These are phyloP conservation scores for Triticum urartu DNA, from an alignment of 176 grass and related monocot genomes.

Conservation along the genomic window DNA sequence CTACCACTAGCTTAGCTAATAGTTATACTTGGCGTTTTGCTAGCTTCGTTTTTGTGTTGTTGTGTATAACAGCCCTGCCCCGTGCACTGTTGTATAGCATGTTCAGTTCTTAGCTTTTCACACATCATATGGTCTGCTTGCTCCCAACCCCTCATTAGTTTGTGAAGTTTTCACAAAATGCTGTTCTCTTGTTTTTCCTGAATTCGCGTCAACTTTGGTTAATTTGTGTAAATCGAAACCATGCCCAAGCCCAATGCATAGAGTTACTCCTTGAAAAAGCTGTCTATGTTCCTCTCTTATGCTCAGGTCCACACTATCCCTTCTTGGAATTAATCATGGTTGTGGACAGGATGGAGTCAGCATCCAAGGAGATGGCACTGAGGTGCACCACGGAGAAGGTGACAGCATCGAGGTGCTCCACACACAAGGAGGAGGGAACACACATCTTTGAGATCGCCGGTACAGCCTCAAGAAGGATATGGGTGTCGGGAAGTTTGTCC, in stretches of 20 bases:
- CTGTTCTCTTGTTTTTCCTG: background rate
- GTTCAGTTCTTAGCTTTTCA: background rate
- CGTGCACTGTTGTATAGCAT: background rate
- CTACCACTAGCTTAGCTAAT: background rate
- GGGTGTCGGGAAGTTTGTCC: background rate
- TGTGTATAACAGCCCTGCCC: background rate
- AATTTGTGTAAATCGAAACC: background rate
- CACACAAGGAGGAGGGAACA: background rate
- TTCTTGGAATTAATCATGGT: background rate
- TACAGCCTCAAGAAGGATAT: background rate
- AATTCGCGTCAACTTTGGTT: background rate
- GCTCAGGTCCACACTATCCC: too few relatives aligned
- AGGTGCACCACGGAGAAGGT: background rate
- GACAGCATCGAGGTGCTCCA: background rate
- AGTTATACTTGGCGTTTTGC: background rate
- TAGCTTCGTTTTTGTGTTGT: background rate
- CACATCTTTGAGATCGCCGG: background rate
- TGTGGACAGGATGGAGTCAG: background rate
- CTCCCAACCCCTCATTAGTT: background rate
- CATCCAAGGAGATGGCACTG: background rate
- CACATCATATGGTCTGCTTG: background rate
- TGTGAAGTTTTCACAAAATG: background rate
- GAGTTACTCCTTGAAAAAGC: background rate
- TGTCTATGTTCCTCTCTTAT: too few relatives aligned
- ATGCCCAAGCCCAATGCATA: background rate